These are phyloP conservation scores for Mycosarcoma maydis DNA, from an alignment of 1,284 basidiomycete species.

Conservation along the genomic window DNA sequence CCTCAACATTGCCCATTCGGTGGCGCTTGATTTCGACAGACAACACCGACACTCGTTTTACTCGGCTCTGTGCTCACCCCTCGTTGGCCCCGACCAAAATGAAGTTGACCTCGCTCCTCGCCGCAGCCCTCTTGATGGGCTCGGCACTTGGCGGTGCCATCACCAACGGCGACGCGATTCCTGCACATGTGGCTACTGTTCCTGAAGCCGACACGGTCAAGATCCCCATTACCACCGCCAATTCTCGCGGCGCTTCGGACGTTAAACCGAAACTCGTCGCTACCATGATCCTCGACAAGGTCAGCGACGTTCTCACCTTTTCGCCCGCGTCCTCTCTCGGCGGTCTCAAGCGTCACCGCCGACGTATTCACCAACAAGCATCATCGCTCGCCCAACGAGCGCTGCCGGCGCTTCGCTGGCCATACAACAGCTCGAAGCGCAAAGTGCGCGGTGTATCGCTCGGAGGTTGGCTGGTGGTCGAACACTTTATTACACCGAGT, in stretches of 20 bases:
- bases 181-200: too few relatives aligned
- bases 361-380: too few relatives aligned
- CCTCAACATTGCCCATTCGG: background rate
- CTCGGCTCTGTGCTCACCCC: too few relatives aligned
- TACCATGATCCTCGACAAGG: slow-evolving; percentile 23
- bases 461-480: slow-evolving; percentile 64
- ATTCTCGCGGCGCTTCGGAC: slow-evolving; percentile 33
- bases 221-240: slow-evolving; percentile 35
- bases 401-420: slow-evolving; percentile 34
- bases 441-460: slow-evolving; percentile 62
- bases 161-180: background rate
- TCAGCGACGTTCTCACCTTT: slow-evolving; percentile 12
- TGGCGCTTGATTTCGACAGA: too few relatives aligned
- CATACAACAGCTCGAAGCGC: slow-evolving; percentile 26
- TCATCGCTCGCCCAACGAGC: slow-evolving; percentile 4
- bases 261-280: slow-evolving; percentile 24
- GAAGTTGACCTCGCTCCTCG: slow-evolving; percentile 30
- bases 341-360: background rate
- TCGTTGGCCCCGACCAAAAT: slow-evolving; percentile 4
- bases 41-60: background rate
- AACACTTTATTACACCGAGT: slow-evolving; percentile 60
- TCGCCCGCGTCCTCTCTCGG: background rate
- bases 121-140: slow-evolving; percentile 21
- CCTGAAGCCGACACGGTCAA: slow-evolving; percentile 1
- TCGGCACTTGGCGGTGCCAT: slow-evolving; percentile 13